These are phyloP conservation scores for Macrophomina tecta DNA, from an alignment of 2,329 filamentous ascomycete species.

Conservation along the genomic window DNA sequence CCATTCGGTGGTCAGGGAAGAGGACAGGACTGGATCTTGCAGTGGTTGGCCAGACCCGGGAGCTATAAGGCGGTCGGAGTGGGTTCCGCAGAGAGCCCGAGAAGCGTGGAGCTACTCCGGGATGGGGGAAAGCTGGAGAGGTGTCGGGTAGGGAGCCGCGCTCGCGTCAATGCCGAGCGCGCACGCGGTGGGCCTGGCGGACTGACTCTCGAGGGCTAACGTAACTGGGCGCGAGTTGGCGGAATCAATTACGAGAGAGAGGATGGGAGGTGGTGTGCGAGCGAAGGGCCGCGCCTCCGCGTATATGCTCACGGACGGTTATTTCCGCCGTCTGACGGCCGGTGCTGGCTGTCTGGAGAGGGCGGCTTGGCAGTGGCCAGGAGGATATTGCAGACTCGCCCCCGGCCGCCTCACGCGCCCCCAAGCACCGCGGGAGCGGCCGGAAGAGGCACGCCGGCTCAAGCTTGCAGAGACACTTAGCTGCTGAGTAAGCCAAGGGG, in stretches of 20 bases:
- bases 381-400: constrained; percentile 7
- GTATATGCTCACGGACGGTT: constrained; percentile 24
- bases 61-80: constrained; percentile 19
- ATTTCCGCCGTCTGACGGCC: constrained; percentile 24
- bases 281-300: not conserved
- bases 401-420: not conserved
- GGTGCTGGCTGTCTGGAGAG: not conserved
- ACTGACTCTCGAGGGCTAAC: constrained; percentile 7
- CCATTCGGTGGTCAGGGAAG: constrained; percentile 35
- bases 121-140: constrained; percentile 20
- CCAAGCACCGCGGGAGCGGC: constrained; percentile 20
- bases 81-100: constrained; percentile 3
- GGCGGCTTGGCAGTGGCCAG: constrained; percentile 2
- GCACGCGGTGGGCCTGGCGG: constrained; percentile 20
- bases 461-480: not conserved
- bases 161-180: constrained; percentile 11
- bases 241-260: not conserved
- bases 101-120: constrained; percentile 10
- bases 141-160: not conserved
- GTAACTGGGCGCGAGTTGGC: not conserved
- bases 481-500: not conserved
- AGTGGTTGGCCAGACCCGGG: not conserved
- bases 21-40: not conserved
- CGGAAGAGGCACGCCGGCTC: constrained; percentile 18
- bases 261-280: not conserved